Percentiles rank a stretch among this genome's conserved stretches.
Evolutionary conservation across 2,329 filamentous ascomycete species (phyloP).

Genomic region (Fusarium papillatum): DNA sequence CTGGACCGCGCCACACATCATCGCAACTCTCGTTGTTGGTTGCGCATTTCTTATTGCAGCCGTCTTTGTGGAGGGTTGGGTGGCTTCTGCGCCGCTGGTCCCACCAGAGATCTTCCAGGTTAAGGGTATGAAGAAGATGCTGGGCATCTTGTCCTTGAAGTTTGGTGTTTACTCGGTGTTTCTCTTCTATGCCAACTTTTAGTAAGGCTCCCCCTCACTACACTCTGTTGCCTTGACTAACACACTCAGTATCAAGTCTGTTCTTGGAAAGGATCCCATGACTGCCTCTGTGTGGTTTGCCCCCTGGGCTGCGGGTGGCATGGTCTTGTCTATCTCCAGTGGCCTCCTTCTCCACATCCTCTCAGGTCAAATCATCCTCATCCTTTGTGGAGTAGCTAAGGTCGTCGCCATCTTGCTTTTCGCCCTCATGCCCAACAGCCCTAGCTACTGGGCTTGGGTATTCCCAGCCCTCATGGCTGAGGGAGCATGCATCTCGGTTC

Average conservation of each 20-base stretch:
- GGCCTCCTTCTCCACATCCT: conserved; percentile 68
- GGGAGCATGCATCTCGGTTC: conserved; percentile 75
- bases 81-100: conserved; percentile 71
- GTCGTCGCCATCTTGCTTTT: conserved; percentile 67
- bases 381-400: conserved; percentile 64
- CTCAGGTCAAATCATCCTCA: conserved; percentile 64
- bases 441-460: conserved; percentile 72
- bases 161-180: conserved; percentile 71
- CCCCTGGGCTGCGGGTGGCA: conserved; percentile 70
- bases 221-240: conserved; percentile 2
- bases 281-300: conserved; percentile 69
- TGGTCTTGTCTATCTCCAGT: conserved; percentile 65
- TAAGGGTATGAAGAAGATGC: conserved; percentile 70
- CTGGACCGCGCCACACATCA: conserved; percentile 77
- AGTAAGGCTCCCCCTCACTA: conserved; percentile 57
- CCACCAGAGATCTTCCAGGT: conserved; percentile 74
- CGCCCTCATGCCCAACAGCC: conserved; percentile 65
- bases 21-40: conserved; percentile 69
- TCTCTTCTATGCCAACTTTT: conserved; percentile 73
- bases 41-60: conserved; percentile 64
- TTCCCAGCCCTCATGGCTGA: conserved; percentile 71
- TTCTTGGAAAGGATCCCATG: conserved; percentile 64
- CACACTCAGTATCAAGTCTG: conserved; percentile 60
- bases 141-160: conserved; percentile 63
- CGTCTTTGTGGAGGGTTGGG: conserved; percentile 75